Evolutionary conservation across 495 filamentous ascomycete genomes (phyloP).

Genomic region (Gamarada debralockiae): DNA sequence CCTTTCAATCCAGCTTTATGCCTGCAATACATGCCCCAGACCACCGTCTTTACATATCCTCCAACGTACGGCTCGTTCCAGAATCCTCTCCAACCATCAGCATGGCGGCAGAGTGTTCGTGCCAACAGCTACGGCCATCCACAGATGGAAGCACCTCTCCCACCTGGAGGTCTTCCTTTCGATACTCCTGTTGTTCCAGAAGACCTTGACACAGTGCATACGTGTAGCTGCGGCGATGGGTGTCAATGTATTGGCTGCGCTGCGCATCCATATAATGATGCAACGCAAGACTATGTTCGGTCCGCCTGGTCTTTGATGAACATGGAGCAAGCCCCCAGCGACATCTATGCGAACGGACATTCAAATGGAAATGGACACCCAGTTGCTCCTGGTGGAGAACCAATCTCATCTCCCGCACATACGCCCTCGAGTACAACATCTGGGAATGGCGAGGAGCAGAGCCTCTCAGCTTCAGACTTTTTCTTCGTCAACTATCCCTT

Average conservation of each 20-base stretch:
- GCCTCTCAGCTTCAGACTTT: conserved; percentile 38
- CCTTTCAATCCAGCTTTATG: conserved; percentile 15
- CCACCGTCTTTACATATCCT: conserved; percentile 29
- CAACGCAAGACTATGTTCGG: conserved; percentile 61
- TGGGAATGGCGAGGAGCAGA: conserved; percentile 37
- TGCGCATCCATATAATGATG: conserved; percentile 67
- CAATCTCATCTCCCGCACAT: conserved; percentile 23
- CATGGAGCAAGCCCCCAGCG: conserved; percentile 11
- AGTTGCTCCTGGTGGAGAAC: background rate
- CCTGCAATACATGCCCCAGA: conserved; percentile 9
- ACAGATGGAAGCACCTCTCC: background rate
- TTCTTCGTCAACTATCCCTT: conserved; percentile 46
- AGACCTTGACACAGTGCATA: conserved; percentile 12
- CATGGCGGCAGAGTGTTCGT: conserved; percentile 33
- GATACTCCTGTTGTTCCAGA: conserved; percentile 15
- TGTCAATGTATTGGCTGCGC: conserved; percentile 69
- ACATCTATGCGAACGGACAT: conserved; percentile 15
- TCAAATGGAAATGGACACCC: background rate
- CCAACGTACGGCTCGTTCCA: conserved; percentile 34
- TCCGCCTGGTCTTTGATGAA: conserved; percentile 27
- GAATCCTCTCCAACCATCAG: conserved; percentile 36
- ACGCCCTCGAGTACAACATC: conserved; percentile 40
- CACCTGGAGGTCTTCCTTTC: conserved; percentile 11
- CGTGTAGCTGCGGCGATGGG: conserved; percentile 59
- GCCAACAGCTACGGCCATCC: conserved; percentile 16